Conservation (phyloP, 202 grass and related monocot genomes). For the Panicum hallii region DNA sequence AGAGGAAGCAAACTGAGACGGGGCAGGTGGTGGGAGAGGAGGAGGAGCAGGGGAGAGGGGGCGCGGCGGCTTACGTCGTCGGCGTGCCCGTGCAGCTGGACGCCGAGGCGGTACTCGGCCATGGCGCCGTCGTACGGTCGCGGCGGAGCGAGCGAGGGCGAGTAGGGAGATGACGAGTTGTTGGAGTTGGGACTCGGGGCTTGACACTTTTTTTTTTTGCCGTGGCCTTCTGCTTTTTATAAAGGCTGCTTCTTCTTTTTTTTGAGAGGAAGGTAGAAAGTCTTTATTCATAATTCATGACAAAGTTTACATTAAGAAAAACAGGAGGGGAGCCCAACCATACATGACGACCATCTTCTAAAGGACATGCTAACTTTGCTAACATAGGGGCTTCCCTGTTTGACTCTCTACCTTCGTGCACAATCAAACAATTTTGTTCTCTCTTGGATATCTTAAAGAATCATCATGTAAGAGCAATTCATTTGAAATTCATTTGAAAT, state of each 20-base stretch:
- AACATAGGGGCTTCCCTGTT: no score
- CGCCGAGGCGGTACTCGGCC: constrained; percentile 68
- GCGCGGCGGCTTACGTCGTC: constrained; percentile 72
- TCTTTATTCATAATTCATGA: no score
- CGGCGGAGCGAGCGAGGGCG: constrained; percentile 26
- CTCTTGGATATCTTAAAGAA: no score
- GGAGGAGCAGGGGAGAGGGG: background rate
- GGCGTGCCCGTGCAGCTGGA: constrained; percentile 72
- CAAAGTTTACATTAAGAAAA: no score
- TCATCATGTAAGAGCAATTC: no score
- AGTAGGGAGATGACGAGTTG: background rate
- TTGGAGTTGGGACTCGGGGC: background rate
- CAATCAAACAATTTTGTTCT: no score
- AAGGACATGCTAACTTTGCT: no score
- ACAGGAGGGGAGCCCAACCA: no score
- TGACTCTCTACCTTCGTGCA: no score
- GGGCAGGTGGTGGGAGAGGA: background rate
- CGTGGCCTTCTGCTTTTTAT: background rate
- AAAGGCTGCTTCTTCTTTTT: background rate
- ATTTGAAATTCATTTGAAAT: no score
- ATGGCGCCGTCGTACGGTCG: constrained; percentile 40
- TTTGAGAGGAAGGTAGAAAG: no score
- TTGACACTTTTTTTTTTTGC: background rate
- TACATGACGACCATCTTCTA: no score
- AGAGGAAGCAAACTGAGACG: constrained; percentile 56